Base-by-base conservation (phyloP, 768 basidiomycete species). In the Podaxis carcinomalis region DNA sequence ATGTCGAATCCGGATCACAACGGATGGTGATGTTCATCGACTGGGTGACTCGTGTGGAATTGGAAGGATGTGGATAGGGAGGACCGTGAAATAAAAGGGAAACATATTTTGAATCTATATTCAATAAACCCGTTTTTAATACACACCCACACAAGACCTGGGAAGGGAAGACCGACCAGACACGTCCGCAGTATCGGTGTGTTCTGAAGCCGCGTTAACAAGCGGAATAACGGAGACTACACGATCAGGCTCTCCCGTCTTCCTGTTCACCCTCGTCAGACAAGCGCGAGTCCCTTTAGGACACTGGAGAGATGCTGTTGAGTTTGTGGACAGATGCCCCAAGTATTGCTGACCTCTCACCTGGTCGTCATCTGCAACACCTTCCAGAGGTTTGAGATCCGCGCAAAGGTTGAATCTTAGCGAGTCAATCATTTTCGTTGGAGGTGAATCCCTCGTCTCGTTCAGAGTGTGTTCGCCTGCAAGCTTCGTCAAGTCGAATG, bases 141-240 rank as follows among this genome's bases (percentile, higher is more conserved):
- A 42, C 57, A 62, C 51, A 53, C n/a, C 62, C 23, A 21, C 9
- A 50, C 25, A 53, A 53, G 37, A 35, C 32, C 39, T 36, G 56
- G 13, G 52, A 28, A 9, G 46, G 36, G 74, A 32, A 32, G 32
- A 72, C 63, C 62, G 80, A 86, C 68, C 66, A 81, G 78, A 64
- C 65, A 73, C 51, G 67, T 61, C 25, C 64, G 64, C 57, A 70
- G 72, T 50, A 66, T 66, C 27, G 77, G 68, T 19, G 77, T 79
- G 66, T 16, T 68, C 68, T 35, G 71, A 68, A 4, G 74, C 68
- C 4, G 52, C 42, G 63, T 79, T 76, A 7, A 86, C 89, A 32
- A 94, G 67, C n/a, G 91, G 86, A 57, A 95, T 84, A n/a, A 93
- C 90, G 32, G 84, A 77, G 27, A 85, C 76, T 67, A 95, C 72